These are phyloP conservation scores for Coix lacrymajobi DNA, from an alignment of 176 grass and related monocot genomes.

Conservation along the genomic window DNA sequence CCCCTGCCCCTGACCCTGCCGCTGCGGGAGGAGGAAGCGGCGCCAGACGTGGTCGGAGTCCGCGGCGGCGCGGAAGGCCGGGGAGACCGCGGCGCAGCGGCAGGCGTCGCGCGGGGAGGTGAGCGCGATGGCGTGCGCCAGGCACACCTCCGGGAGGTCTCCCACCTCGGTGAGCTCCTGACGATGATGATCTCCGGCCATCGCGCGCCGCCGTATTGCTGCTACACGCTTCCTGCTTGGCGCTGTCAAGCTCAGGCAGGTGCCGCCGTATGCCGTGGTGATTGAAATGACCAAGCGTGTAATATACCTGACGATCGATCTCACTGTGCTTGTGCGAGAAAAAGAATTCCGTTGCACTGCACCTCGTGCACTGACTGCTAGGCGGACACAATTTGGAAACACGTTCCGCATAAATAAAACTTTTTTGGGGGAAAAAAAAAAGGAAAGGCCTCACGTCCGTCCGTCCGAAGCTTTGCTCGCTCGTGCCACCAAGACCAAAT, in stretches of 20 bases:
- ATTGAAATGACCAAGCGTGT: neutral
- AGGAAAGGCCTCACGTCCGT: too few species aligned
- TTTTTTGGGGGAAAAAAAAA: too few species aligned
- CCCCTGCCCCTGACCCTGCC: neutral
- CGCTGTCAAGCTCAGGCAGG: too few species aligned
- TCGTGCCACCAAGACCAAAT: too few species aligned
- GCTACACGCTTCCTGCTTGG: too few species aligned
- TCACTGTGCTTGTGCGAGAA: too few species aligned
- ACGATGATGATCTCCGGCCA: neutral
- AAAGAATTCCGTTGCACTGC: too few species aligned
- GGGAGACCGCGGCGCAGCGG: constrained; percentile 29
- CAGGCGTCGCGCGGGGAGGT: constrained; percentile 42
- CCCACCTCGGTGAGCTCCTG: neutral
- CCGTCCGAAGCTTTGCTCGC: too few species aligned
- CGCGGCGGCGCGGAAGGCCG: constrained; percentile 27
- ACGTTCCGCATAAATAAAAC: too few species aligned
- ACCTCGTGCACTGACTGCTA: too few species aligned
- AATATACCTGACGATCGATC: too few species aligned
- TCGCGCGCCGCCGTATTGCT: neutral
- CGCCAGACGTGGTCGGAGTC: constrained; percentile 34
- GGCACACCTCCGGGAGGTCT: constrained; percentile 38
- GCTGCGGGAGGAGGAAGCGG: constrained; percentile 44
- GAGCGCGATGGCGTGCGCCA: constrained; percentile 43
- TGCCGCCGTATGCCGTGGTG: neutral
- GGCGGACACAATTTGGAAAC: too few species aligned